Evolutionary conservation across 2,329 filamentous ascomycete genomes (phyloP), one percentile per base, ranked within the genome.

Genomic region (Pseudocercospora pini-densiflorae): DNA sequence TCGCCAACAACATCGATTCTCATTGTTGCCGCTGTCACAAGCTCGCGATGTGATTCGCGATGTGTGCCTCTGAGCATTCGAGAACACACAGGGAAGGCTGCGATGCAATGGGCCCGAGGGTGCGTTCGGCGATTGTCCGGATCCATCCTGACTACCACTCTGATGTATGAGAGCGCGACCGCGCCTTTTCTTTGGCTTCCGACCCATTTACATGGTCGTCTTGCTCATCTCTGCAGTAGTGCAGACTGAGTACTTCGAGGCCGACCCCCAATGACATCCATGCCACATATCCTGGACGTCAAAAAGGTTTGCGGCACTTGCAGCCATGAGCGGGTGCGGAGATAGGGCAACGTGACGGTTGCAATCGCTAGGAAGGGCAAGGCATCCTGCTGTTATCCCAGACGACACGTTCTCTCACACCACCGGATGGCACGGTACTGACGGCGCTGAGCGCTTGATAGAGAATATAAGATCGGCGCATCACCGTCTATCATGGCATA

Each of bases 291-390:
- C 51, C 51, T 33, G 14, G 14, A n/a, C 51, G n/a, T 9, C 1
- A 33, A 31, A 27, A 55, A 55, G 51, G 51, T 31, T 55, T 27
- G 24, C 51, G 51, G 51, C 23, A 54, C 24, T 54, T 54, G 51
- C 10, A 54, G 23, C 51, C 51, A 54, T n/a, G 21, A 54, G 24
- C 23, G 51, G 51, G 27, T 33, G 24, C 21, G 33, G 51, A 55
- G 51, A 31, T 55, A 31, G 24, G 51, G 23, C 51, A 55, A 31
- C 23, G 23, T 23, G 24, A 24, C 16, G 4, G 23, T 33, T n/a
- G 51, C 14, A 55, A 23, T n/a, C 33, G 8, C 27, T 31, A n/a
- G 7, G 12, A 5, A 1, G 10, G 8, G 24, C 16, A 29, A 29
- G 24, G 51, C 27, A 55, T 19, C 27, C 24, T 19, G 10, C 27